Base-by-base conservation (phyloP, 202 grass and related monocot genomes). In the Zizania palustris region DNA sequence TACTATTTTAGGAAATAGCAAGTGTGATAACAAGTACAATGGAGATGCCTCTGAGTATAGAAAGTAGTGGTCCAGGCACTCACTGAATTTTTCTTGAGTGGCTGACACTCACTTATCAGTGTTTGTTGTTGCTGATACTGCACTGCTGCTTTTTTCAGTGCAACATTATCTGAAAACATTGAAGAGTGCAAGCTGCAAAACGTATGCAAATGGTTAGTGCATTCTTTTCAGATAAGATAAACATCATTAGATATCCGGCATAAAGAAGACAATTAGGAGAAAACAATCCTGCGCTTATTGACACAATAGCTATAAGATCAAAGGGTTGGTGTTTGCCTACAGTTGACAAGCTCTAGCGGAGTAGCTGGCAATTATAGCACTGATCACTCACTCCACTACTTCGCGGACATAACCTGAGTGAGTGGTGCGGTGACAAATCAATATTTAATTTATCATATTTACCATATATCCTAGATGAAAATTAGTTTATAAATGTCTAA, bases 1-100 rank as follows among this genome's bases (percentile, higher is more conserved):
- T n/a, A n/a, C n/a, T n/a, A n/a, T n/a, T n/a, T n/a, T n/a, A n/a
- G n/a, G n/a, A n/a, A n/a, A n/a, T n/a, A n/a, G n/a, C n/a, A n/a
- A n/a, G n/a, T n/a, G n/a, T n/a, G n/a, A n/a, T n/a, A n/a, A n/a
- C n/a, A n/a, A n/a, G n/a, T n/a, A n/a, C n/a, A n/a, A n/a, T n/a
- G n/a, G n/a, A n/a, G n/a, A n/a, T n/a, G n/a, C n/a, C n/a, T n/a
- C 45, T 74, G 62, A 13, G 67, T 59, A 49, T 63, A 65, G 16
- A 28, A 42, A 64, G 7, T 46, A 67, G 61, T 83, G 72, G 20
- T 62, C 6, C 6, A 42, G 35, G 62, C 72, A 76, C 72, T 69
- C 35, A 83, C 42, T 59, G 18, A 62, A 69, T 5, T 3, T 46
- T 58, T 49, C 34, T 53, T 83, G 80, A 35, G 44, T 16, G 34